These are phyloP conservation scores for Gossypium anomalum DNA, from an alignment of 345 rosid genomes.

Conservation along the genomic window DNA sequence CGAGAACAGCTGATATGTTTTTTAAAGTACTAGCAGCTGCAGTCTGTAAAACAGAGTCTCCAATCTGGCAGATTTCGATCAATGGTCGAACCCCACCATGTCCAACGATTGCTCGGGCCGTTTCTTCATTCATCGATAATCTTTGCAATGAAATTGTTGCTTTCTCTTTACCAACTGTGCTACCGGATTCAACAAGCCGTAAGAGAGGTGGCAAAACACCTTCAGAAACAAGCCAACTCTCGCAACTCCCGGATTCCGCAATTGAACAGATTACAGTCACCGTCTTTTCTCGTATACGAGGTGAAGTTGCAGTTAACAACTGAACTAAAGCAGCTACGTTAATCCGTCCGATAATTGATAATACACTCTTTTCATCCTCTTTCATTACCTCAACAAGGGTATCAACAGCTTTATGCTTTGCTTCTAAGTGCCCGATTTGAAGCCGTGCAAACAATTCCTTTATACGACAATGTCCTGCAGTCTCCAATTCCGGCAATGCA, in stretches of 20 bases:
- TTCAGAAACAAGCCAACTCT: slow-evolving; percentile 83
- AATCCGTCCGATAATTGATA: slow-evolving; percentile 52
- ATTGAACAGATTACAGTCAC: slow-evolving; percentile 63
- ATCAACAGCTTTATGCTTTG: slow-evolving; percentile 83
- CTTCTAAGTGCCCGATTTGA: slow-evolving; percentile 91
- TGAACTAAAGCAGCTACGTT: slow-evolving; percentile 78
- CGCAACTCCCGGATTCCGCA: slow-evolving; percentile 74
- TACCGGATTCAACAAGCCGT: slow-evolving; percentile 79
- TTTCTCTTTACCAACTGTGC: slow-evolving; percentile 62
- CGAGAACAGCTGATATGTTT: slow-evolving; percentile 79
- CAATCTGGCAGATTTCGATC: slow-evolving; percentile 63
- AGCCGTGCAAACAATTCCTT: slow-evolving; percentile 84
- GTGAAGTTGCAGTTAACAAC: slow-evolving; percentile 68
- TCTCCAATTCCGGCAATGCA: slow-evolving; percentile 44
- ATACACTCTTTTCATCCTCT: slow-evolving; percentile 72
- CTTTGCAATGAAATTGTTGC: slow-evolving; percentile 76
- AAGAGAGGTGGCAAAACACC: slow-evolving; percentile 75
- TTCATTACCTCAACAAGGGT: slow-evolving; percentile 66
- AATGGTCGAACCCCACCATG: slow-evolving; percentile 75
- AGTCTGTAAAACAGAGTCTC: slow-evolving; percentile 81
- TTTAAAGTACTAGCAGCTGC: slow-evolving; percentile 77
- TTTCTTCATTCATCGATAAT: slow-evolving; percentile 70
- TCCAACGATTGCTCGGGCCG: slow-evolving; percentile 79
- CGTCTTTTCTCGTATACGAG: slow-evolving; percentile 65
- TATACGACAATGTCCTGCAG: slow-evolving; percentile 34